These are phyloP conservation scores for Cymodocea nodosa DNA, from an alignment of 116 monocot species.

Conservation along the genomic window DNA sequence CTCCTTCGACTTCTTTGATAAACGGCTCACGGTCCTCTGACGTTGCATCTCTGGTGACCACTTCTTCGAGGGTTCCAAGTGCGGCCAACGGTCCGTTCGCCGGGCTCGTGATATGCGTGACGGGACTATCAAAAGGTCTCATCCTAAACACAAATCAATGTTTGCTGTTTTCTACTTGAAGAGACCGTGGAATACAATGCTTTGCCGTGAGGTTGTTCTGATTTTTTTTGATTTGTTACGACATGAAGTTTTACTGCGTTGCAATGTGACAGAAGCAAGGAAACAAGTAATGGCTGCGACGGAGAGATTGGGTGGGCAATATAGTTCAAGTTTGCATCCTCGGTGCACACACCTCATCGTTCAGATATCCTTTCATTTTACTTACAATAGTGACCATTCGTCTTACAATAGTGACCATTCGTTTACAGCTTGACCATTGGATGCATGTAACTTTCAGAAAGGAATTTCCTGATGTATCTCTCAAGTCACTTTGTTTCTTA, in stretches of 20 bases:
- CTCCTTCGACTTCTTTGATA: neutral
- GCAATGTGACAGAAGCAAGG: slow-evolving; percentile 60
- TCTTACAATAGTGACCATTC: neutral
- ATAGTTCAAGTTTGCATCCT: slow-evolving; percentile 83
- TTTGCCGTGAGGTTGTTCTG: neutral
- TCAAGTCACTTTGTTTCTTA: slow-evolving; percentile 7
- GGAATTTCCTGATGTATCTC: neutral
- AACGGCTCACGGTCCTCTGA: slow-evolving; percentile 17
- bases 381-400: neutral
- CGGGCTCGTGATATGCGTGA: slow-evolving; percentile 90
- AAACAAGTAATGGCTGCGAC: slow-evolving; percentile 79
- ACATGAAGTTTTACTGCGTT: neutral
- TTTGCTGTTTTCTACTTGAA: too few species aligned
- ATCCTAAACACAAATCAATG: neutral
- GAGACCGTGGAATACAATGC: too few species aligned
- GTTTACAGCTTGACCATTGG: neutral
- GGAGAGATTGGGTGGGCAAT: slow-evolving; percentile 77
- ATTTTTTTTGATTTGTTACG: neutral
- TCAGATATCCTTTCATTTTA: slow-evolving; percentile 74
- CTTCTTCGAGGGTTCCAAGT: slow-evolving; percentile 1
- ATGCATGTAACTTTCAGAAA: too few species aligned
- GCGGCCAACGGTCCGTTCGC: slow-evolving; percentile 35
- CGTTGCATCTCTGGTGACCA: slow-evolving; percentile 21
- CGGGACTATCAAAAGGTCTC: slow-evolving; percentile 93
- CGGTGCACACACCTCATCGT: slow-evolving; percentile 96